phyloP scores from a whole-genome alignment of 106 monocot species.

The Dioscorea alata region DNA sequence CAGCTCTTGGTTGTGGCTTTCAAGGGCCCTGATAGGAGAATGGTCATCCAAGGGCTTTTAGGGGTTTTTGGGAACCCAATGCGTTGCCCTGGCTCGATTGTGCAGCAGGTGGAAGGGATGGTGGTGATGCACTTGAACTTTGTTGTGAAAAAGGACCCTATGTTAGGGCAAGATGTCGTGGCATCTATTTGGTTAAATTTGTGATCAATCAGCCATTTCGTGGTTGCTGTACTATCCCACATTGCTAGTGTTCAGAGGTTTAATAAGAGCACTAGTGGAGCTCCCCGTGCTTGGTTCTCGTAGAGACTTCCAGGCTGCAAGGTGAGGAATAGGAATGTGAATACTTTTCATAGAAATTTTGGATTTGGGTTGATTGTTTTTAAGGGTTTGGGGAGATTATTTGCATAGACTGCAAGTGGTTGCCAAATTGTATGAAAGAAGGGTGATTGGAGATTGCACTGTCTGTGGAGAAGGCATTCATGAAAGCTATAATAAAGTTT shows the following conservation, averaged over 20 bases:
- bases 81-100: constrained; percentile 41
- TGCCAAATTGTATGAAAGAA: constrained; percentile 51
- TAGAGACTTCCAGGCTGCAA: constrained; percentile 38
- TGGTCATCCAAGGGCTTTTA: constrained; percentile 46
- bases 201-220: constrained; percentile 57
- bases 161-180: constrained; percentile 61
- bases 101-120: constrained; percentile 78
- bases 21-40: constrained; percentile 43
- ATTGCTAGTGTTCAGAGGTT: constrained; percentile 68
- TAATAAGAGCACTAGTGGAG: constrained; percentile 39
- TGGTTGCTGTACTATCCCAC: constrained; percentile 57
- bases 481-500: constrained; percentile 51
- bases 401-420: constrained; percentile 83
- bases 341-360: too few species aligned
- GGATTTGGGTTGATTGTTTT: neutral
- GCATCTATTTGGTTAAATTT: constrained; percentile 25
- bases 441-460: constrained; percentile 50
- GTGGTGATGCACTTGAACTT: constrained; percentile 89
- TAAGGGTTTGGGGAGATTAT: too few species aligned
- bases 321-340: constrained; percentile 25
- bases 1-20: constrained; percentile 78
- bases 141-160: constrained; percentile 88
- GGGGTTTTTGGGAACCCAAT: constrained; percentile 50
- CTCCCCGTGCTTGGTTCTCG: constrained; percentile 37
- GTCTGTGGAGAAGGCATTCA: constrained; percentile 50